phyloP scores from a whole-genome alignment of 2,329 filamentous ascomycete species.

The Cladophialophora bantiana region DNA sequence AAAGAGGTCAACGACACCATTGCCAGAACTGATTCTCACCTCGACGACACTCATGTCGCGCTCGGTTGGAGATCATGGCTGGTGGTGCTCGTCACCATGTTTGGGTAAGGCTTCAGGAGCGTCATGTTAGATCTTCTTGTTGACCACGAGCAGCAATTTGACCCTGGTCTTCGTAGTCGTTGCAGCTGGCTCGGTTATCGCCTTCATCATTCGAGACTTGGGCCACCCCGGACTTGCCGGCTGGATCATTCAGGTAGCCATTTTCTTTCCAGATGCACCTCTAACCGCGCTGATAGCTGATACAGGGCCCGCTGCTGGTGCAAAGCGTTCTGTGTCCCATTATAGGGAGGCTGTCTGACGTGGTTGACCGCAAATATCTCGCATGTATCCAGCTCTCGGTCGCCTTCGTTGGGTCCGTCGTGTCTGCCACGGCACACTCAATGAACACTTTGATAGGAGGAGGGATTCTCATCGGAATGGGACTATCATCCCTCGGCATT shows the following conservation, averaged over 20 bases:
- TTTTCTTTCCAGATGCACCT: neutral
- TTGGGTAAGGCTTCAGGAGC: constrained; percentile 45
- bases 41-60: constrained; percentile 5
- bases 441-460: constrained; percentile 65
- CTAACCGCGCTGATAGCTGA: neutral
- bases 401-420: constrained; percentile 60
- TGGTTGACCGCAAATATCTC: constrained; percentile 62
- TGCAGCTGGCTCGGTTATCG: constrained; percentile 62
- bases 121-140: neutral
- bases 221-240: constrained; percentile 30
- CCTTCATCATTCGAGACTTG: constrained; percentile 53
- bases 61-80: constrained; percentile 41
- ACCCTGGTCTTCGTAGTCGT: constrained; percentile 64
- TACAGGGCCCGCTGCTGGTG: constrained; percentile 62
- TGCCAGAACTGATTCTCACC: constrained; percentile 13
- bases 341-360: constrained; percentile 63
- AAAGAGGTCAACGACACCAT: constrained; percentile 19
- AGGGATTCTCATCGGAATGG: constrained; percentile 62
- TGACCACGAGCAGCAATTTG: constrained; percentile 48
- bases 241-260: constrained; percentile 13
- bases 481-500: constrained; percentile 62
- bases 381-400: constrained; percentile 60
- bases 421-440: constrained; percentile 61
- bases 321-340: constrained; percentile 64
- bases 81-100: constrained; percentile 57